Percentiles rank a stretch among this genome's conserved stretches.
These are phyloP conservation scores for Scheffersomyces parashehatae DNA, from an alignment of 1,139 yeast species.

Conservation along the genomic window DNA sequence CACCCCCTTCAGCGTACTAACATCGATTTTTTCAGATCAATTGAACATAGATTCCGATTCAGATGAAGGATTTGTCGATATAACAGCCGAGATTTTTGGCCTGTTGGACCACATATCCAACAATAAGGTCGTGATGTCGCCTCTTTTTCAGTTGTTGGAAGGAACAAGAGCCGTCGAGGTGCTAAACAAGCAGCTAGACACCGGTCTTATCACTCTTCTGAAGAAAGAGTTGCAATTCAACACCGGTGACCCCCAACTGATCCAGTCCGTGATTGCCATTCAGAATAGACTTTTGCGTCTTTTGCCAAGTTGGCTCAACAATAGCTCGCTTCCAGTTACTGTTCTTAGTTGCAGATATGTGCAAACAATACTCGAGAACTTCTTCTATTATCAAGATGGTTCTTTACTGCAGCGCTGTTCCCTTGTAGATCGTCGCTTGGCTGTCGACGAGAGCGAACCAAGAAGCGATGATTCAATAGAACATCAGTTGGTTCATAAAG, in stretches of 20 bases:
- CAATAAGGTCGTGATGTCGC: constrained; percentile 51
- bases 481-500: constrained; percentile 41
- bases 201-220: constrained; percentile 52
- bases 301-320: constrained; percentile 61
- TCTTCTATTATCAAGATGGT: constrained; percentile 11
- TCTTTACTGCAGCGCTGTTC: background rate
- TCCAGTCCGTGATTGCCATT: constrained; percentile 44
- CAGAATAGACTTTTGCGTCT: constrained; percentile 43
- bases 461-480: constrained; percentile 9
- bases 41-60: constrained; percentile 6
- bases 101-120: constrained; percentile 33
- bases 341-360: constrained; percentile 66
- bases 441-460: background rate
- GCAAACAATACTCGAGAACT: constrained; percentile 51
- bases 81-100: constrained; percentile 40
- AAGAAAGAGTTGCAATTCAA: constrained; percentile 43
- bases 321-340: constrained; percentile 61
- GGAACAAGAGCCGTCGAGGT: constrained; percentile 78
- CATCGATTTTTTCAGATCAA: constrained; percentile 1
- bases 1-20: background rate
- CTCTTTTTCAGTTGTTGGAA: constrained; percentile 59
- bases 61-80: constrained; percentile 30
- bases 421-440: background rate
- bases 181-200: constrained; percentile 60
- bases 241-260: constrained; percentile 29